Evolutionary conservation across 148 eudicot genomes (phyloP).

Genomic region (Cornus florida): DNA sequence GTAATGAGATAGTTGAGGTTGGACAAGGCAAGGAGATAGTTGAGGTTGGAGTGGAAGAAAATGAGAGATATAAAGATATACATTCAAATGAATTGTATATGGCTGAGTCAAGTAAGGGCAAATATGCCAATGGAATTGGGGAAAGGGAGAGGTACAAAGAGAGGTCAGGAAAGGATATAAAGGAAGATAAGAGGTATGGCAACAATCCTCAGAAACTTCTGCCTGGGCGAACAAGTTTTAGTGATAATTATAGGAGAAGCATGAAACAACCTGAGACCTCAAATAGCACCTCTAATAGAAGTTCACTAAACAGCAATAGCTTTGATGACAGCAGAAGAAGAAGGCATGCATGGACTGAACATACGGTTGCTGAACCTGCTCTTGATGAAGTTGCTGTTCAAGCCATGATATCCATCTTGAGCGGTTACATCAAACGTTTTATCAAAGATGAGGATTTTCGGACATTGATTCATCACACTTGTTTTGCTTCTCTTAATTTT

Average conservation of each 20-base stretch:
- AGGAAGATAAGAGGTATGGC: constrained; percentile 7
- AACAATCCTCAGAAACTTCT: constrained; percentile 13
- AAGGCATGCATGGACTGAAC: constrained; percentile 19
- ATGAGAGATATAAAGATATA: constrained; percentile 23
- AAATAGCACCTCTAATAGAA: constrained; percentile 8
- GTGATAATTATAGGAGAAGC: constrained; percentile 13
- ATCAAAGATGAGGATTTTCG: constrained; percentile 39
- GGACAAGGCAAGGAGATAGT: constrained; percentile 18
- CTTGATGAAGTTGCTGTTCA: constrained; percentile 46
- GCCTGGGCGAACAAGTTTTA: neutral
- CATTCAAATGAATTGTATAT: constrained; percentile 31
- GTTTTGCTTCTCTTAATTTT: constrained; percentile 38
- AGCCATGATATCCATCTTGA: constrained; percentile 48
- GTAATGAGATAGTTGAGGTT: constrained; percentile 1
- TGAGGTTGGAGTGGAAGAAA: constrained; percentile 24
- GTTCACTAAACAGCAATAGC: constrained; percentile 3
- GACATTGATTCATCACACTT: constrained; percentile 36
- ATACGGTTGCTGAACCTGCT: constrained; percentile 30
- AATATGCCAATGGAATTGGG: constrained; percentile 5
- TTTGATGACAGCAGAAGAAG: constrained; percentile 18
- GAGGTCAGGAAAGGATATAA: constrained; percentile 20
- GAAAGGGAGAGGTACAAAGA: constrained; percentile 10
- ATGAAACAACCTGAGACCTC: constrained; percentile 19
- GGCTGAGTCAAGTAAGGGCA: constrained; percentile 15
- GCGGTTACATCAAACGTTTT: constrained; percentile 33